phyloP scores from a whole-genome alignment of 169 alveolate genomes.

The Plasmodium cynomolgi region DNA sequence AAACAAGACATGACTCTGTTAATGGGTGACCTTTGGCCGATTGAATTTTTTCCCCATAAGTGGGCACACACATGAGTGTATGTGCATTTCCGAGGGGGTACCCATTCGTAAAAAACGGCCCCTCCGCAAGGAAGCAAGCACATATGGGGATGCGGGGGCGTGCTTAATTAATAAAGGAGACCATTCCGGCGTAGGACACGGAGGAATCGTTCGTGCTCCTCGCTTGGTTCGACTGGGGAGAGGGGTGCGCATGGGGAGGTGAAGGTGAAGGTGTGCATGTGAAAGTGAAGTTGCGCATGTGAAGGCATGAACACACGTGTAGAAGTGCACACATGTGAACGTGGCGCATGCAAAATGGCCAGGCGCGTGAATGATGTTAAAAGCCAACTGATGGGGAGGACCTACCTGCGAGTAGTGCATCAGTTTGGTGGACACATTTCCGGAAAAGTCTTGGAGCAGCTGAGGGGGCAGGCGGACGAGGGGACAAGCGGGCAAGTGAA shows the following conservation, averaged over 20 bases:
- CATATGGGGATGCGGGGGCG: background rate
- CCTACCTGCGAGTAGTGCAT: constrained; percentile 66
- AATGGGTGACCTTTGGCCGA: background rate
- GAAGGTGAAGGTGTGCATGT: background rate
- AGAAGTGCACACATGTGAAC: background rate
- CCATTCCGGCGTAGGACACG: constrained; percentile 92
- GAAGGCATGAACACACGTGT: background rate
- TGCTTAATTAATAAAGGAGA: constrained; percentile 45
- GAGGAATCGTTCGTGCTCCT: constrained; percentile 84
- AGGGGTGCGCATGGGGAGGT: background rate
- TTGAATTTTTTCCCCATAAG: background rate
- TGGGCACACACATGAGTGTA: background rate
- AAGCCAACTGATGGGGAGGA: background rate
- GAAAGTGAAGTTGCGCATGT: background rate
- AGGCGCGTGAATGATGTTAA: background rate
- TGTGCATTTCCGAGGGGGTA: background rate
- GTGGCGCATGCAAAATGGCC: background rate
- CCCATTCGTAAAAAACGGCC: background rate
- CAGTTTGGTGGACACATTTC: constrained; percentile 30
- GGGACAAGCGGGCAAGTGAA: background rate
- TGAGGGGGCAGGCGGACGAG: background rate
- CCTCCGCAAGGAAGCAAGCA: background rate
- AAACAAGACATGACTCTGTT: background rate
- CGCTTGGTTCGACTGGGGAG: constrained; percentile 88
- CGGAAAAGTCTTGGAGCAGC: constrained; percentile 35